Evolutionary conservation across 2,329 filamentous ascomycete genomes (phyloP).

Genomic region (Colletotrichum cordylinicola): DNA sequence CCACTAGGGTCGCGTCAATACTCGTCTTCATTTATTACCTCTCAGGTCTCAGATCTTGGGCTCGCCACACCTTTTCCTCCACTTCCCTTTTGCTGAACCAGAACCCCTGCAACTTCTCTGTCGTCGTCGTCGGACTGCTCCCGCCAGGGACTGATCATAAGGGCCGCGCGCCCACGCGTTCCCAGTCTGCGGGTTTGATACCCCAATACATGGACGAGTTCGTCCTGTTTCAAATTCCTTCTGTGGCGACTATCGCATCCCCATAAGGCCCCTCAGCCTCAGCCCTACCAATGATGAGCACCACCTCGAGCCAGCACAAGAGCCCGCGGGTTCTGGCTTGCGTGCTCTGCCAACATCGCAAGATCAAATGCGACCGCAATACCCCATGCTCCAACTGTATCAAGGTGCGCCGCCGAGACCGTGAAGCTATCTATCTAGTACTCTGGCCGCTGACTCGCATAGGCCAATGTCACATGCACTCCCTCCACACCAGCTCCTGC

Average conservation of each 20-base stretch:
- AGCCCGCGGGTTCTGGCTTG: slow-evolving; percentile 56
- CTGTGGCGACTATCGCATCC: background rate
- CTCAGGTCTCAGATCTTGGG: background rate
- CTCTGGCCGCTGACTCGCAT: slow-evolving; percentile 9
- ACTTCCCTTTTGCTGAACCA: background rate
- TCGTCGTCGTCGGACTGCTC: background rate
- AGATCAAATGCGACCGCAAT: slow-evolving; percentile 67
- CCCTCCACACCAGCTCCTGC: slow-evolving; percentile 66
- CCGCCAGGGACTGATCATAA: slow-evolving; percentile 14
- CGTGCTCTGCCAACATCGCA: slow-evolving; percentile 64
- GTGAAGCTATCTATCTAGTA: background rate
- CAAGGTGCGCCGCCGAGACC: slow-evolving; percentile 50
- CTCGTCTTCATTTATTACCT: slow-evolving; percentile 8
- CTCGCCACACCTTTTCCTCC: background rate
- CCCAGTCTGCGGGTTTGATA: background rate
- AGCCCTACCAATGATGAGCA: slow-evolving; percentile 17
- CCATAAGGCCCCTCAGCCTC: slow-evolving; percentile 5
- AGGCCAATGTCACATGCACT: slow-evolving; percentile 66
- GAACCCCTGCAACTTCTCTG: background rate
- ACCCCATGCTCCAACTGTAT: slow-evolving; percentile 66
- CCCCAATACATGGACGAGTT: slow-evolving; percentile 14
- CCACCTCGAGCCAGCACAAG: slow-evolving; percentile 33
- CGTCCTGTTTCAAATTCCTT: background rate
- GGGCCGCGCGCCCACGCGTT: slow-evolving; percentile 17
- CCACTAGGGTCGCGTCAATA: slow-evolving; percentile 4